These are phyloP conservation scores for Royoungia palumana DNA, from an alignment of 768 basidiomycete species.

Conservation along the genomic window DNA sequence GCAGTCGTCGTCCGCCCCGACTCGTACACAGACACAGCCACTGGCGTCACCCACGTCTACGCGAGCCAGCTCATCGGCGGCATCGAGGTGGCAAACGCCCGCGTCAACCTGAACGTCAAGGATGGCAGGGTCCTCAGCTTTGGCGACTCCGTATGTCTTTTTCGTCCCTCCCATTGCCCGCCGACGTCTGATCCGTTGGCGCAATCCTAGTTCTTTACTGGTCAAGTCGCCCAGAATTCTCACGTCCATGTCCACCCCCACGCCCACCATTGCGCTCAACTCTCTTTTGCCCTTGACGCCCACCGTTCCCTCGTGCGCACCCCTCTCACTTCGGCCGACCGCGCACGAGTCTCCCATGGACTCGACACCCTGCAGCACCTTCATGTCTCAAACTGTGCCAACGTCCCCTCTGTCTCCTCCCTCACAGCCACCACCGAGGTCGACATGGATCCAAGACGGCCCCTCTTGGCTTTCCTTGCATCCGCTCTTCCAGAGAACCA, in stretches of 20 bases:
- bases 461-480: slow-evolving; percentile 77
- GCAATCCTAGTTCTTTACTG: slow-evolving; percentile 68
- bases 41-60: slow-evolving; percentile 88
- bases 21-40: slow-evolving; percentile 83
- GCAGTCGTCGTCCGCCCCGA: slow-evolving; percentile 68
- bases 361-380: slow-evolving; percentile 40
- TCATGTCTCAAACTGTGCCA: slow-evolving; percentile 55
- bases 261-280: slow-evolving; percentile 49
- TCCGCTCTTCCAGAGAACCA: slow-evolving; percentile 56
- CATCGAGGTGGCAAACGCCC: slow-evolving; percentile 84
- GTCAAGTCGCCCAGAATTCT: slow-evolving; percentile 34
- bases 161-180: not conserved
- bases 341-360: slow-evolving; percentile 11
- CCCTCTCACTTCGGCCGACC: slow-evolving; percentile 10
- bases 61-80: slow-evolving; percentile 82
- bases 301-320: slow-evolving; percentile 31
- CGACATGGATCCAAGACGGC: slow-evolving; percentile 42
- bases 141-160: slow-evolving; percentile 72
- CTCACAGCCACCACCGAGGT: slow-evolving; percentile 23
- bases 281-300: slow-evolving; percentile 31
- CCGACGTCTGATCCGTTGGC: slow-evolving; percentile 5
- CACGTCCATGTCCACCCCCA: slow-evolving; percentile 45
- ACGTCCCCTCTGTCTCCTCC: slow-evolving; percentile 28
- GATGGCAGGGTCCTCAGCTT: slow-evolving; percentile 80
- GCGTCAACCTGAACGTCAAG: slow-evolving; percentile 91